Conservation (phyloP, 768 basidiomycete genomes). For the Zangia roseola region DNA sequence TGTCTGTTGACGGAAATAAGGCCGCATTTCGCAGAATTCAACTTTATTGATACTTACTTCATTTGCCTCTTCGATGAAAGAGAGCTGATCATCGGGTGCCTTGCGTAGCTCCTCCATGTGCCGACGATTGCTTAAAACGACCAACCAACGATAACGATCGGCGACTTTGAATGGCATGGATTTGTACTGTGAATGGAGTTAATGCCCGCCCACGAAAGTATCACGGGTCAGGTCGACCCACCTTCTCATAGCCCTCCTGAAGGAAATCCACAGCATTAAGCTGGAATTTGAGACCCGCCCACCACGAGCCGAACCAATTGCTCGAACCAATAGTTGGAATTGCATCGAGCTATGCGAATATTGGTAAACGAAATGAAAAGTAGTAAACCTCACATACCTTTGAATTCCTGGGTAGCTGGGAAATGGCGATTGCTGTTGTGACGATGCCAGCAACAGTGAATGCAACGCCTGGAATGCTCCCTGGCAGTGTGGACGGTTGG, state of each 20-base stretch:
- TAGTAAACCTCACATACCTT: background rate
- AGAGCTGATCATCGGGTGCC: slow-evolving; percentile 40
- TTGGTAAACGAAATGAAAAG: background rate
- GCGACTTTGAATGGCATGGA: slow-evolving; percentile 32
- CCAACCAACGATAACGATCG: slow-evolving; percentile 35
- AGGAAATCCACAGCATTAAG: slow-evolving; percentile 22
- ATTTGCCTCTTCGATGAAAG: slow-evolving; percentile 30
- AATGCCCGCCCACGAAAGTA: background rate
- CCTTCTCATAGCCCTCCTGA: slow-evolving; percentile 35
- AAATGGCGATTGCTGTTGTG: slow-evolving; percentile 1
- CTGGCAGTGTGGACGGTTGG: slow-evolving; percentile 2
- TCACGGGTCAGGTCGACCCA: background rate
- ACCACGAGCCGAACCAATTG: slow-evolving; percentile 27
- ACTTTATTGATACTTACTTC: slow-evolving; percentile 30
- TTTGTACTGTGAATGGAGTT: slow-evolving; percentile 24
- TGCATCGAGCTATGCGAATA: slow-evolving; percentile 18
- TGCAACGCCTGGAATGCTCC: background rate
- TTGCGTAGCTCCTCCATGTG: slow-evolving; percentile 41
- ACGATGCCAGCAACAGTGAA: slow-evolving; percentile 6
- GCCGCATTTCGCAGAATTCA: background rate
- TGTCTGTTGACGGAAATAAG: slow-evolving; percentile 24
- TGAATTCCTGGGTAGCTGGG: slow-evolving; percentile 1
- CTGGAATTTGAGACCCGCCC: slow-evolving; percentile 19
- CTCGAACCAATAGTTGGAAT: slow-evolving; percentile 33
- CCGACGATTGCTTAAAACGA: slow-evolving; percentile 33